A percentile compares a stretch with the other conserved stretches of the same genome.
These are phyloP conservation scores for Albifimbria verrucaria DNA, from an alignment of 2,329 filamentous ascomycete species.

Conservation along the genomic window DNA sequence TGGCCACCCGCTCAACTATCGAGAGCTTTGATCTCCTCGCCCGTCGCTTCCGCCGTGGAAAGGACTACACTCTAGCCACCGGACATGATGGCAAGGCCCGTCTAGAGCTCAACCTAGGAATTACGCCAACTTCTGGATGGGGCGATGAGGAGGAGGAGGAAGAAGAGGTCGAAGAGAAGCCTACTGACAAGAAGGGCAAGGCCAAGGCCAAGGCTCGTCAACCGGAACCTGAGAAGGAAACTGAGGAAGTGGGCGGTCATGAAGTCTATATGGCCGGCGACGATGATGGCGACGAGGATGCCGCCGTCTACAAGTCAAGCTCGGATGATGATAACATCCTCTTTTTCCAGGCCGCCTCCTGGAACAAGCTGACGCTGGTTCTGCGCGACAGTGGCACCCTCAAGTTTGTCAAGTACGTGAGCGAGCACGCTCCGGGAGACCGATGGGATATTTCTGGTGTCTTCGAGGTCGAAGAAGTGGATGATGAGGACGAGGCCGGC, in stretches of 20 bases:
- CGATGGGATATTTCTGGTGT: constrained; percentile 86
- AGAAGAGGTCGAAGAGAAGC: constrained; percentile 32
- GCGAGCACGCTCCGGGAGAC: constrained; percentile 76
- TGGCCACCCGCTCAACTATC: constrained; percentile 73
- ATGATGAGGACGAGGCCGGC: constrained; percentile 37
- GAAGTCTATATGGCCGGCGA: constrained; percentile 94
- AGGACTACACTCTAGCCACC: constrained; percentile 91
- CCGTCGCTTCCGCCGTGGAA: constrained; percentile 78
- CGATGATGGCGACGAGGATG: constrained; percentile 68
- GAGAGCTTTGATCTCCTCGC: constrained; percentile 76
- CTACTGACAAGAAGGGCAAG: constrained; percentile 30
- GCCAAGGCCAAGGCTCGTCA: constrained; percentile 27
- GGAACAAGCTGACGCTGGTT: constrained; percentile 92
- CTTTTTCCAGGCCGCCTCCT: constrained; percentile 62
- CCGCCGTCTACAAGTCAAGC: constrained; percentile 80
- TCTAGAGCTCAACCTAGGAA: constrained; percentile 80
- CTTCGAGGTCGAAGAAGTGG: constrained; percentile 65
- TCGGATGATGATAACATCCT: constrained; percentile 72
- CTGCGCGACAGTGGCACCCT: constrained; percentile 81
- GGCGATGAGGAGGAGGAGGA: constrained; percentile 61
- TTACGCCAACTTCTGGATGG: constrained; percentile 86
- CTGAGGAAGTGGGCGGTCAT: constrained; percentile 67
- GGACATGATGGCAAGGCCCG: constrained; percentile 74
- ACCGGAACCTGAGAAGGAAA: constrained; percentile 29
- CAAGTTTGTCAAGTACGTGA: constrained; percentile 96